Base-by-base conservation (phyloP, 2,329 filamentous ascomycete genomes). In the Fusarium piperis region DNA sequence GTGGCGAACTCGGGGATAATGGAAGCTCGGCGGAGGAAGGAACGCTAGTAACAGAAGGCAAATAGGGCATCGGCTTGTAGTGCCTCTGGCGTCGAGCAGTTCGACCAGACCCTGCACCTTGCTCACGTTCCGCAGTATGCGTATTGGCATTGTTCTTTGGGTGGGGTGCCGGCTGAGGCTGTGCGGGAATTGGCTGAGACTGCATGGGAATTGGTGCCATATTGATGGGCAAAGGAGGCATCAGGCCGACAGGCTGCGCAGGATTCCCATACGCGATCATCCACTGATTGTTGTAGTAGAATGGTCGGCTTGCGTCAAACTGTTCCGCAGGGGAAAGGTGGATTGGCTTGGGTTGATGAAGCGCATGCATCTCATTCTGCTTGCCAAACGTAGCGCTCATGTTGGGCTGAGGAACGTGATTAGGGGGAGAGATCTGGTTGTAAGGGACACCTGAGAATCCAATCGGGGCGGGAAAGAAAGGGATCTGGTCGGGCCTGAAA, bases 281-380 rank as follows among this genome's bases (percentile, higher is more conserved):
- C 78, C 84, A 81, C 59, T 85, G 84, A 1, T 84, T 83, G 57
- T 86, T 85, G 73, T 79, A 79, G 64, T 81, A 79, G 70, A 84
- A 86, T 1, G 86, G 84, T 36, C 83, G 83, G 33, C 74, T 81
- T 28, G 79, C 81, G 58, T 88, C 86, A 61, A 85, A 83, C 58
- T 85, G 82, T 18, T 85, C 84, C 0, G 83, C 81, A 12, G 83
- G 79, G 2, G 84, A 81, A 39, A 83, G 74, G 41, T 76, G 78
- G 35, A 78, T 73, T 16, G 78, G 73, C 51, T 76, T 79, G 18
- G 75, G 56, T 59, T 79, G 83, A 39, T 81, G 79, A 13, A 74
- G 56, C n/a, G 72, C 65, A 32, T 78, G 78, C 4, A 72, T 52
- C 6, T 83, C 79, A 18, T 75, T 74, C 55, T 79, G 80, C 61